Percentiles rank a stretch among this genome's conserved stretches.
Conservation (phyloP, 2,329 filamentous ascomycete species). For the Verticillium longisporum region DNA sequence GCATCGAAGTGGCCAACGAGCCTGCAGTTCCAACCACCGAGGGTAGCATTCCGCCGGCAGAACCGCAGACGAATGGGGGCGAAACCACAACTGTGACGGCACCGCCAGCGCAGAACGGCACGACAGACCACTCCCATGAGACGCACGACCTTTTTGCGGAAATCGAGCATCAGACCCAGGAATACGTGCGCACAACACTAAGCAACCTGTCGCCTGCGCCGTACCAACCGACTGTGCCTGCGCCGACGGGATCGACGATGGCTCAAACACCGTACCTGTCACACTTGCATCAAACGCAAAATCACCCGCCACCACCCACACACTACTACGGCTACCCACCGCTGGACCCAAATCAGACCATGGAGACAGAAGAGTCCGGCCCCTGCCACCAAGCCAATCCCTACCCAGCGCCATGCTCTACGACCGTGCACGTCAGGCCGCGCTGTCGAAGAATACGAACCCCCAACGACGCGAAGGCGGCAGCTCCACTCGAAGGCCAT, state of each 20-base stretch:
- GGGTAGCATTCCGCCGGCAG: conserved; percentile 4
- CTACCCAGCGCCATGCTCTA: conserved; percentile 49
- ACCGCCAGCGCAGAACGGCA: conserved; percentile 10
- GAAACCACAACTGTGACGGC: conserved; percentile 6
- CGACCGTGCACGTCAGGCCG: conserved; percentile 52
- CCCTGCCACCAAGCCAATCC: conserved; percentile 48
- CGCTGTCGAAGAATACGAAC: conserved; percentile 47
- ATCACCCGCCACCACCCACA: conserved; percentile 13
- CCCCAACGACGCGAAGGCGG: conserved; percentile 50
- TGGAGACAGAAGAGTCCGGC: conserved; percentile 21
- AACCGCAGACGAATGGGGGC: conserved; percentile 3
- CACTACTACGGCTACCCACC: conserved; percentile 13
- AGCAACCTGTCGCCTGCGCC: conserved; percentile 34
- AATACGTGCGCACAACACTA: conserved; percentile 36
- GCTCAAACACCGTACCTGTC: conserved; percentile 28
- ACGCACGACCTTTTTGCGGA: conserved; percentile 36
- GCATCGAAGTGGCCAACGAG: conserved; percentile 9
- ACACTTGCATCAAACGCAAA: conserved; percentile 28
- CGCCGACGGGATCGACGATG: conserved; percentile 20
- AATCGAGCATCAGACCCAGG: conserved; percentile 35
- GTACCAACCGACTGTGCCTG: conserved; percentile 33
- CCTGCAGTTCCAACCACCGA: conserved; percentile 9
- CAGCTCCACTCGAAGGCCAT: conserved; percentile 65
- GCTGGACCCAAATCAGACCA: conserved; percentile 14
- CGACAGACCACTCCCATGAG: conserved; percentile 24